phyloP scores from a whole-genome alignment of 306 rosid genomes.

The Purshia tridentata region DNA sequence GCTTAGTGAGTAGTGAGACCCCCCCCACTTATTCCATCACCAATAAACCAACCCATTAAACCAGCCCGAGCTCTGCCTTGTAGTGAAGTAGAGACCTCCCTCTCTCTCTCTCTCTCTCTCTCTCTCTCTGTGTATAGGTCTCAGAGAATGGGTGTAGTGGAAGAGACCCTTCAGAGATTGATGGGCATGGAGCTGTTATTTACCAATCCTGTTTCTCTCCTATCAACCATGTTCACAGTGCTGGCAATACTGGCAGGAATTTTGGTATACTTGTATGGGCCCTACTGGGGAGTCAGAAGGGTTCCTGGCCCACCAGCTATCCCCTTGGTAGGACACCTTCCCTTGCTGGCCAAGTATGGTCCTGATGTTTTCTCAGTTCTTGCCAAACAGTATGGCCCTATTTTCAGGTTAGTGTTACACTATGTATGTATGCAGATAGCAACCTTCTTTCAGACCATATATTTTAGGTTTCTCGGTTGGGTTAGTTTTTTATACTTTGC shows the following conservation, averaged over 20 bases:
- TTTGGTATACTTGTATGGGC: conserved; percentile 55
- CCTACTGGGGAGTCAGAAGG: conserved; percentile 77
- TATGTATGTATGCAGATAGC: no score
- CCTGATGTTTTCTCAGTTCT: conserved; percentile 87
- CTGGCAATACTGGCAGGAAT: conserved; percentile 47
- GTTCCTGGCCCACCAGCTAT: conserved; percentile 85
- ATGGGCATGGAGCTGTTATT: conserved; percentile 30
- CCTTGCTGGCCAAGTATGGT: conserved; percentile 79
- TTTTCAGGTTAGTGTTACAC: conserved; percentile 64
- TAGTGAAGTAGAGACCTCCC: neutral
- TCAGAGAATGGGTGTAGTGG: neutral
- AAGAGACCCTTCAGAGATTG: conserved; percentile 10
- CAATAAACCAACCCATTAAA: conserved; percentile 5
- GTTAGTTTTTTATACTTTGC: no score
- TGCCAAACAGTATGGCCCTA: conserved; percentile 84
- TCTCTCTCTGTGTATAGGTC: neutral
- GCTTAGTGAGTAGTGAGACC: conserved; percentile 2
- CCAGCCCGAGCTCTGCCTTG: neutral
- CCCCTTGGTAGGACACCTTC: conserved; percentile 87
- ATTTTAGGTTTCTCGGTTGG: no score
- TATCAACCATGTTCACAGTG: conserved; percentile 40
- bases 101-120: conserved; percentile 4
- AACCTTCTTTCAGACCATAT: neutral
- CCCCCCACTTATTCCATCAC: conserved; percentile 17
- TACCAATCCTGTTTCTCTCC: conserved; percentile 13